Evolutionary conservation across 2,329 filamentous ascomycete species (phyloP).

Genomic region (Pseudocercospora vitis): DNA sequence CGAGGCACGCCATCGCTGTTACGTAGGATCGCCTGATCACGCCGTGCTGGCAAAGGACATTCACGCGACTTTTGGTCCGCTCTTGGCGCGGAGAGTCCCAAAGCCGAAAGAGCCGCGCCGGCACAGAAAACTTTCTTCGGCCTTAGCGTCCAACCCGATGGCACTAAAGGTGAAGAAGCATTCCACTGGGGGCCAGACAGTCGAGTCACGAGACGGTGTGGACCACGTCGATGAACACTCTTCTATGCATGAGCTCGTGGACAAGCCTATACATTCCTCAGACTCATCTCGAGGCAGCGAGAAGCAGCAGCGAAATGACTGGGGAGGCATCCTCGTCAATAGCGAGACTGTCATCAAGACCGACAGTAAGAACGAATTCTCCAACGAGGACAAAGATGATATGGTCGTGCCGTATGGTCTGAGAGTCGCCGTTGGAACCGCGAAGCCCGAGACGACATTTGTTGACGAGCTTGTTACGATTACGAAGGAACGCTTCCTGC

Average conservation of each 20-base stretch:
- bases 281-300: constrained; percentile 16
- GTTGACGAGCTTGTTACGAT: constrained; percentile 41
- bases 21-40: constrained; percentile 48
- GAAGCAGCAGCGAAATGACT: constrained; percentile 24
- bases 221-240: constrained; percentile 22
- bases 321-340: constrained; percentile 41
- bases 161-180: constrained; percentile 13
- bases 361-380: constrained; percentile 32
- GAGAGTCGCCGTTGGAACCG: constrained; percentile 33
- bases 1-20: constrained; percentile 45
- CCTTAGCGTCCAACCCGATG: constrained; percentile 9
- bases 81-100: constrained; percentile 34
- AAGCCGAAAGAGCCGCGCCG: constrained; percentile 15
- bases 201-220: constrained; percentile 15
- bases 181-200: constrained; percentile 8
- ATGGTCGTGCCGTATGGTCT: constrained; percentile 32
- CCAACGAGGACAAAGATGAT: constrained; percentile 18
- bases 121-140: constrained; percentile 15
- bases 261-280: constrained; percentile 27
- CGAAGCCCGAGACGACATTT: constrained; percentile 44
- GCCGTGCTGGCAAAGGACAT: constrained; percentile 46
- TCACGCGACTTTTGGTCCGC: constrained; percentile 48
- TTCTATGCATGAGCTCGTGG: constrained; percentile 31
- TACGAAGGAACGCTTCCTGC: constrained; percentile 34
- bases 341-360: constrained; percentile 39